phyloP scores from a whole-genome alignment of 1,284 basidiomycete species.

The Calocybe gambosa region DNA sequence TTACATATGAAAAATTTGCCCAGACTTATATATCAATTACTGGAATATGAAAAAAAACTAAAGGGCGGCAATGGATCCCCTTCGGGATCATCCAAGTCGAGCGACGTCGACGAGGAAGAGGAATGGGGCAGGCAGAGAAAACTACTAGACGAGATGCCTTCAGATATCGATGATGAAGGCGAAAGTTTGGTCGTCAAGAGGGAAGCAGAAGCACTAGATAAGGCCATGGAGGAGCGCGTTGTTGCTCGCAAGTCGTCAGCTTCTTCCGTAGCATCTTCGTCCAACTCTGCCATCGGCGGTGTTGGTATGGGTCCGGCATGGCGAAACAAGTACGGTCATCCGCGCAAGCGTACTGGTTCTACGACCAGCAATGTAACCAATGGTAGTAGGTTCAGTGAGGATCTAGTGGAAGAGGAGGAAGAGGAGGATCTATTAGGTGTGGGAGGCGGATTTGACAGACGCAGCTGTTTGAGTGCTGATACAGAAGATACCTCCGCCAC shows the following conservation, averaged over 20 bases:
- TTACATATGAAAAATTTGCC: background rate
- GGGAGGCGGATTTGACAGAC: conserved; percentile 58
- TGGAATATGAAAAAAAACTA: conserved; percentile 88
- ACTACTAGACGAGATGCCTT: conserved; percentile 51
- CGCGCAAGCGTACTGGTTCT: conserved; percentile 65
- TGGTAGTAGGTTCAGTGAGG: conserved; percentile 68
- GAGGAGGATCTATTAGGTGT: conserved; percentile 63
- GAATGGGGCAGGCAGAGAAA: conserved; percentile 75
- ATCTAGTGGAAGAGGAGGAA: conserved; percentile 77
- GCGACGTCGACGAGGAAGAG: conserved; percentile 56
- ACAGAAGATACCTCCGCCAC: conserved; percentile 28
- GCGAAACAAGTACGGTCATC: conserved; percentile 49
- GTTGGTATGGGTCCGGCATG: conserved; percentile 62
- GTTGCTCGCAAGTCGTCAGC: conserved; percentile 64
- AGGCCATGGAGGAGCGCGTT: conserved; percentile 76
- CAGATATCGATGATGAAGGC: conserved; percentile 42
- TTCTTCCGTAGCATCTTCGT: conserved; percentile 59
- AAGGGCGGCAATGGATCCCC: conserved; percentile 46
- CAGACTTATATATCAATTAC: conserved; percentile 92
- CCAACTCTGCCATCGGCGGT: conserved; percentile 30
- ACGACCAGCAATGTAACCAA: conserved; percentile 61
- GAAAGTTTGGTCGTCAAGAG: conserved; percentile 58
- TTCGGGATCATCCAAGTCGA: conserved; percentile 43
- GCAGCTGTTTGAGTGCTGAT: conserved; percentile 21
- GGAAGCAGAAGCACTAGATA: conserved; percentile 72